Base-by-base conservation (phyloP, 148 eudicot species). In the Cornus controversa region DNA sequence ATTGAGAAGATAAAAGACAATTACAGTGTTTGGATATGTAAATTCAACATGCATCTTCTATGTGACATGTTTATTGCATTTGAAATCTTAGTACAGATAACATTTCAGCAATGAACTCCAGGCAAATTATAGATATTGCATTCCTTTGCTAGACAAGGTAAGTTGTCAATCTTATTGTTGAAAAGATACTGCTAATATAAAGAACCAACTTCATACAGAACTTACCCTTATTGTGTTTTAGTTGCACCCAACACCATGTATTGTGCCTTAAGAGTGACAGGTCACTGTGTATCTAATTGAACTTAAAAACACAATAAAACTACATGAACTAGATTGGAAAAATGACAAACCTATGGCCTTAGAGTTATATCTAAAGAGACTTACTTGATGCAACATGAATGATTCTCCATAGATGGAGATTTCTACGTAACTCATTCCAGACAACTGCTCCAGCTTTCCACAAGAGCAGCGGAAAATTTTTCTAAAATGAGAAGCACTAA, bases 331-430 rank as follows among this genome's bases (percentile, higher is more conserved):
- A 73, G 10, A 5, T 25, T 57, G 18, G 47, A 28, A 74, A 28
- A 16, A 34, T 53, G 42, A 29, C 24, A 47, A 47, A 18, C 25
- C 18, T 25, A 60, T 6, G 24, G 20, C 24, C 8, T 14, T 22
- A 60, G 64, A 60, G 18, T 50, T 15, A n/a, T 14, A n/a, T 18
- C 23, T 60, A n/a, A n/a, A 60, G 25, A 58, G 77, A 86, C 89
- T 88, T 89, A 94, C 98, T 87, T 95, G 98, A 86, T 95, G 98
- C 83, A 93, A 81, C 98, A 95, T 95, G 88, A 95, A 95, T 71
- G 98, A 95, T 80, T 95, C 98, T 57, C 98, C 98, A 78, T 84
- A 90, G 66, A 95, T 95, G 63, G 97, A 90, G 54, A 95, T 73
- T 80, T 95, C 97, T 2, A 95, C 81, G 75, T 82, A 93, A 65